Base-by-base conservation (phyloP, 2,329 filamentous ascomycete genomes). In the Ceratocystis smalleyi region DNA sequence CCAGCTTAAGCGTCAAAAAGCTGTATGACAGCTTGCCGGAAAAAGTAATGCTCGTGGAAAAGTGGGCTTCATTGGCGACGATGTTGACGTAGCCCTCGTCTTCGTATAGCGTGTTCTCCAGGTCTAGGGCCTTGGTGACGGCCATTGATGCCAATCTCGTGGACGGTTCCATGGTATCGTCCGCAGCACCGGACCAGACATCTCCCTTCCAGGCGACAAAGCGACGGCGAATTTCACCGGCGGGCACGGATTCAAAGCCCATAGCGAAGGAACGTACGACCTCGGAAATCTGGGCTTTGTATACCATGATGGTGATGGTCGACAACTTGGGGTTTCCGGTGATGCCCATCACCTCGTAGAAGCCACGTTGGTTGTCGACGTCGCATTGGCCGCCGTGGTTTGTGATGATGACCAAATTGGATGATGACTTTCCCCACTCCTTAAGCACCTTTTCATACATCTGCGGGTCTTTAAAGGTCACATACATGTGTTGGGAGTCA, bases 11-110 rank as follows among this genome's bases (percentile, higher is more conserved):
- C n/a, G 67, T 66, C 59, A 71, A 69, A 67, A 77, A 73, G 67
- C 73, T 73, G 69, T 76, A 77, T 60, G 71, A 70, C n/a, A 78
- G 70, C 65, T 74, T 73, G 43, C 76, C 76, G 1, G 75, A 77
- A 55, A 78, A 73, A 15, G 73, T 74, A 47, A 76, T 70, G 19
- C 70, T 70, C 27, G 73, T 71, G 19, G 70, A 70, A 63, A 78
- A 71, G 59, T 69, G 67, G 43, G 72, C 74, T 22, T 69, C 68
- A 49, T 76, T 70, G 22, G 74, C 74, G 2, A 69, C 72, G 19
- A 75, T 70, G 6, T 69, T 73, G 62, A 77, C 65, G 67, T 74
- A 73, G 7, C 69, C 68, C 8, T 68, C 65, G 35, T 71, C 68
- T 24, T 68, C 67, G 67, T 70, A 75, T 30, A 75, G 68, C 5